Evolutionary conservation across 1,284 basidiomycete species (phyloP), one percentile per base, ranked within the genome.

Genomic region (Apiotrichum gamsii): DNA sequence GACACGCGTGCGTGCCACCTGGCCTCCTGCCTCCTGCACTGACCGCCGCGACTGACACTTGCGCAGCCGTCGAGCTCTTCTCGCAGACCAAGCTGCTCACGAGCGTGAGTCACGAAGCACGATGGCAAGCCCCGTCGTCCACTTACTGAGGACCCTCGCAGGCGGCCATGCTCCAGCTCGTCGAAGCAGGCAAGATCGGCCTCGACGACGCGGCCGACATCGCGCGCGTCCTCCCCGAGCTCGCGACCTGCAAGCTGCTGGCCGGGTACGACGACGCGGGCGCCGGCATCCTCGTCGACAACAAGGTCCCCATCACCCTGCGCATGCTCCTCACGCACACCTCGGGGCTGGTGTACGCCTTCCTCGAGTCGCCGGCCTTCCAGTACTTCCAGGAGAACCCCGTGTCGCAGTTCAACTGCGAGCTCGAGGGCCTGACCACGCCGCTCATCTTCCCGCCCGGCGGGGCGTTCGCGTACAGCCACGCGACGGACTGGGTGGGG

Each of bases 401-500:
- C 6, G 14, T 14, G 8, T 5, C 8, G 8, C 31, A 32, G 16
- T 32, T 32, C 31, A 37, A 52, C 15, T 43, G 48, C 10, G 28
- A 48, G n/a, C 43, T 58, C 16, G 49, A 45, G 23, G 49, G 49
- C 14, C 45, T 36, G 35, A n/a, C 43, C 18, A 38, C 42, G 18
- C 59, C 59, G 8, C 51, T 56, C n/a, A 29, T 62, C 16, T 68
- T 56, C 46, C 57, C 66, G 35, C 68, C 66, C 4, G 66, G 65
- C 1, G 58, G 56, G 2, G 43, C 42, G 5, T 70, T 45, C 39
- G 20, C 29, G 28, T 69, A 69, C 55, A 45, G 47, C 10, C 46
- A 51, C 36, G 62, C 62, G 0, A 65, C 68, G 28, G 73, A 74
- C 44, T 70, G 62, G 64, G 57, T 59, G 20, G 70, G 62, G 3